These are phyloP conservation scores for Geoglossum cookeanum DNA, from an alignment of 2,329 filamentous ascomycete genomes.

Conservation along the genomic window DNA sequence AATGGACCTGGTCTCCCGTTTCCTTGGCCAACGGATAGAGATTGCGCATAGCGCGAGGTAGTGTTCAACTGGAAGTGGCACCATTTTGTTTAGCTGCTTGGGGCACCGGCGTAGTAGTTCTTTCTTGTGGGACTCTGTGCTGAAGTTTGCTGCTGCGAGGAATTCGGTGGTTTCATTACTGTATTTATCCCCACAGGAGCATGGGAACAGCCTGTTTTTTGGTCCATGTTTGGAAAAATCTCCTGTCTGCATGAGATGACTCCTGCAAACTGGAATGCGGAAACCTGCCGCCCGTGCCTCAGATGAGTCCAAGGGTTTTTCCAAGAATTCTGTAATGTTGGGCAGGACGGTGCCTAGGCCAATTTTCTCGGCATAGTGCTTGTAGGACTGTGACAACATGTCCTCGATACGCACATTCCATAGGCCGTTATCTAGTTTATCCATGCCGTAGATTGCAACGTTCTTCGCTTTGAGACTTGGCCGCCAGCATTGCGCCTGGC, in stretches of 20 bases:
- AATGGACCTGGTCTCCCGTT: neutral
- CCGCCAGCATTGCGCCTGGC: neutral
- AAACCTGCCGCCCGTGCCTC: neutral
- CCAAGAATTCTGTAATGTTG: neutral
- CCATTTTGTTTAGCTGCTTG: neutral
- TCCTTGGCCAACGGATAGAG: neutral
- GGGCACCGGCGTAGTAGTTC: neutral
- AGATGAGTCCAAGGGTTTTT: neutral
- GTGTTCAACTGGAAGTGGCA: neutral
- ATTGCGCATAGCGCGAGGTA: neutral
- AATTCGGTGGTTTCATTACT: neutral
- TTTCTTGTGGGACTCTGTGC: neutral
- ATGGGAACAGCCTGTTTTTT: neutral
- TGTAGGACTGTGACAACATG: too few relatives aligned
- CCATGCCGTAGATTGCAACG: neutral
- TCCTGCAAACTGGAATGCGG: neutral
- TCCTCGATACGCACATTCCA: neutral
- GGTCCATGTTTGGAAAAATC: neutral
- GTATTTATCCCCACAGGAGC: neutral
- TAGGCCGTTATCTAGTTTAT: neutral
- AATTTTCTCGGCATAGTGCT: too few relatives aligned
- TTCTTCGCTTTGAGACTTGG: neutral
- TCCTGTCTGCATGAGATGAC: neutral
- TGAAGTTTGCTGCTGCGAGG: neutral
- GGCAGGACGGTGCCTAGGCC: too few relatives aligned